Evolutionary conservation across 2,329 filamentous ascomycete species (phyloP).

Genomic region (Magnaporthiopsis rhizophila): DNA sequence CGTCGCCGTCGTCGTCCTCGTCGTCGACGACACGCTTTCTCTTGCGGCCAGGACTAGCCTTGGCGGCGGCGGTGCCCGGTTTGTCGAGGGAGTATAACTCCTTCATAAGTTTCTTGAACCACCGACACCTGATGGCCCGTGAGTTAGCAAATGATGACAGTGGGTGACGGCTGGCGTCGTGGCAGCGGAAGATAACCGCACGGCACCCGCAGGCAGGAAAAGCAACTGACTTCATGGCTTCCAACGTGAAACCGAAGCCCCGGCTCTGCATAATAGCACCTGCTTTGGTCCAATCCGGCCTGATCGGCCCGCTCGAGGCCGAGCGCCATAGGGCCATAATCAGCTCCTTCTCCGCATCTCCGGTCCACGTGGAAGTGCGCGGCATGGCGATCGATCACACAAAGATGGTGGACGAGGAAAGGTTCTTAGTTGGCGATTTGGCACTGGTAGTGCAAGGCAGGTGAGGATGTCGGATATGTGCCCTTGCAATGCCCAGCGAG

Average conservation of each 20-base stretch:
- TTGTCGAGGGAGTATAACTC: constrained; percentile 2
- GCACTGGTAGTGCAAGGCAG: no score
- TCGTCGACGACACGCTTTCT: neutral
- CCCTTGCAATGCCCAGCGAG: no score
- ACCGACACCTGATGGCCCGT: neutral
- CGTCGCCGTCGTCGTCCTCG: neutral
- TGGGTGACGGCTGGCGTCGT: no score
- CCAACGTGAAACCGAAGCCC: constrained; percentile 6
- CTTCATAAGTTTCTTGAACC: constrained; percentile 7
- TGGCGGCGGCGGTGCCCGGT: neutral
- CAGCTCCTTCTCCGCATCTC: constrained; percentile 6
- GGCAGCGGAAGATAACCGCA: neutral
- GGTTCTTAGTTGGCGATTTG: no score
- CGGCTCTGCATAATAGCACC: constrained; percentile 1
- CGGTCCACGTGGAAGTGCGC: constrained; percentile 2
- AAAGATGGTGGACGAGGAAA: no score
- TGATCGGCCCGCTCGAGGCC: constrained; percentile 1
- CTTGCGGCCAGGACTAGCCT: neutral
- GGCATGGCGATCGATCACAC: neutral
- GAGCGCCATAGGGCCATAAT: constrained; percentile 4
- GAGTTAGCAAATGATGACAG: neutral
- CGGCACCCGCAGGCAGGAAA: no score
- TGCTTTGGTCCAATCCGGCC: constrained; percentile 5
- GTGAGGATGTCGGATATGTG: no score
- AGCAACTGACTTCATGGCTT: constrained; percentile 7